phyloP scores from a whole-genome alignment of 345 rosid genomes.

The Dipteronia sinensis region DNA sequence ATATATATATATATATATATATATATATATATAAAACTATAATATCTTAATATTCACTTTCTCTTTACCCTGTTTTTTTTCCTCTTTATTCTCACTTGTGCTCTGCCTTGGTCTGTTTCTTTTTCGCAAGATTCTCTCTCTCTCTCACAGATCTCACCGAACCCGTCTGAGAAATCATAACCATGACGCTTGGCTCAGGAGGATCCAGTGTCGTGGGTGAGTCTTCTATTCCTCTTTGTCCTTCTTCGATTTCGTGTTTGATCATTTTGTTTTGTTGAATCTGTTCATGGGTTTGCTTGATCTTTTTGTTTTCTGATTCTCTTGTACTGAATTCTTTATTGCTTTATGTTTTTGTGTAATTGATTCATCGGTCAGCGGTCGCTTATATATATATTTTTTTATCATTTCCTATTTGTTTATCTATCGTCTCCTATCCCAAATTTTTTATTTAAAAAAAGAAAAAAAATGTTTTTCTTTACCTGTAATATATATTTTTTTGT shows the following conservation, averaged over 20 bases:
- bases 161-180: constrained; percentile 14
- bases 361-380: constrained; percentile 4
- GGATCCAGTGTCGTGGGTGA: constrained; percentile 89
- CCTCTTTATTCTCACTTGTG: constrained; percentile 19
- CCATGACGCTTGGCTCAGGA: constrained; percentile 88
- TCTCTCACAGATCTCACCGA: constrained; percentile 45
- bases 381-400: not conserved
- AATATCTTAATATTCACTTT: not conserved
- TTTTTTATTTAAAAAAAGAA: too few relatives aligned
- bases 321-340: not conserved
- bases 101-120: constrained; percentile 19
- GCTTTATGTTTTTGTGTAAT: not conserved
- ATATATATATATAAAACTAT: not conserved
- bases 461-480: not conserved
- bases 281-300: constrained; percentile 7
- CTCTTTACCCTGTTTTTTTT: constrained; percentile 1
- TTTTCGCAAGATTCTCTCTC: constrained; percentile 31
- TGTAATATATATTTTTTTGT: not conserved
- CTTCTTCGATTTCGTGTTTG: constrained; percentile 1
- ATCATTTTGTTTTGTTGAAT: constrained; percentile 29
- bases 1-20: too few relatives aligned
- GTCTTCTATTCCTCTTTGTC: constrained; percentile 3
- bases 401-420: too few relatives aligned
- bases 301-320: constrained; percentile 9
- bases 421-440: not conserved